Percentiles rank a stretch among this genome's conserved stretches.
Conservation (phyloP, 352 stramenopile genomes). For the Thraustochytrium sp. region DNA sequence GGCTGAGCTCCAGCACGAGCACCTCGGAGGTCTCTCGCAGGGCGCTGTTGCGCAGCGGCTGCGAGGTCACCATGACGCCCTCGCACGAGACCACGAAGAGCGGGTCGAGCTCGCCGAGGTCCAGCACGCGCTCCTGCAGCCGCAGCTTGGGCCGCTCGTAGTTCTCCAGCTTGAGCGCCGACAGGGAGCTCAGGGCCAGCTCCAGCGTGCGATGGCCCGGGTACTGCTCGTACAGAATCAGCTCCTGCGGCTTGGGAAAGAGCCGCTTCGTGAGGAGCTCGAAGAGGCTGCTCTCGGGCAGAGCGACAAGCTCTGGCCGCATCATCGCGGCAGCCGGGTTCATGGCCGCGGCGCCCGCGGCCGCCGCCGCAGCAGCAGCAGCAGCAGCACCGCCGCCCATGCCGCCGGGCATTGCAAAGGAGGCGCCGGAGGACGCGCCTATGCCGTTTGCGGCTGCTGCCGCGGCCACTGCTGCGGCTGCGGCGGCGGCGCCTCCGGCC, state of each 20-base stretch:
- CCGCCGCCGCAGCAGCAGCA: too few relatives aligned
- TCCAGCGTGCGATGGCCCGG: conserved; percentile 11
- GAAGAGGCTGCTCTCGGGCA: conserved; percentile 5
- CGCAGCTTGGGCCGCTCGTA: not conserved
- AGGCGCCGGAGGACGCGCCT: not conserved
- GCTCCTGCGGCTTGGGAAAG: not conserved
- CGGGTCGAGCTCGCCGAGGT: not conserved
- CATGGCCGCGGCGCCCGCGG: not conserved
- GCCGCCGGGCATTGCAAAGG: not conserved
- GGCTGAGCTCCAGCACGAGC: not conserved
- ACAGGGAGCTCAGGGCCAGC: not conserved
- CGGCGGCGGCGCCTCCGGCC: too few relatives aligned
- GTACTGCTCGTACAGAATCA: conserved; percentile 34
- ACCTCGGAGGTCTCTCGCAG: not conserved
- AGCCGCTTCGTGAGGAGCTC: conserved; percentile 3
- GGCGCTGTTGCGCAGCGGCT: not conserved
- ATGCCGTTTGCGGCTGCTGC: not conserved
- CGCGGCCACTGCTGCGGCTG: not conserved
- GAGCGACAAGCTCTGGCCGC: not conserved
- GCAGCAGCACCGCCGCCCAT: too few relatives aligned
- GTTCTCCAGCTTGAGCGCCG: not conserved
- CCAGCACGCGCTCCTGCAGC: not conserved
- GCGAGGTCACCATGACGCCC: not conserved
- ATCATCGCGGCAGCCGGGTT: not conserved
- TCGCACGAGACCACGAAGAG: not conserved